Evolutionary conservation across 352 stramenopile genomes (phyloP).

Genomic region (Phytophthora pisi): DNA sequence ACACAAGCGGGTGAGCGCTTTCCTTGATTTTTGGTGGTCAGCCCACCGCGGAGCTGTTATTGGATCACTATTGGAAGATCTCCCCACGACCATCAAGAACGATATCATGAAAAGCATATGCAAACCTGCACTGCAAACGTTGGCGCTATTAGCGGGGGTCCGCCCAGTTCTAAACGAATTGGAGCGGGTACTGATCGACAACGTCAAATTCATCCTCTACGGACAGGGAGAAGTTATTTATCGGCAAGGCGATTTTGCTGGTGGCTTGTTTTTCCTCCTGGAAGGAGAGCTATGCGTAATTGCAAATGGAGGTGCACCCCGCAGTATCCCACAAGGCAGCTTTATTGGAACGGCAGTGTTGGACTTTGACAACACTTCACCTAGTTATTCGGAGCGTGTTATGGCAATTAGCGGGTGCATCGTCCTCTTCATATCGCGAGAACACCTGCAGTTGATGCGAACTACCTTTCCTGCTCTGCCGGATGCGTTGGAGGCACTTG

Average conservation of each 20-base stretch:
- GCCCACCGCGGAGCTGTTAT: slow-evolving; percentile 69
- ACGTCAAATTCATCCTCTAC: slow-evolving; percentile 73
- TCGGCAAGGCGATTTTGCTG: slow-evolving; percentile 61
- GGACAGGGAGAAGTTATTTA: slow-evolving; percentile 74
- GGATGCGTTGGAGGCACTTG: slow-evolving; percentile 44
- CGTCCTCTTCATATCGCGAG: slow-evolving; percentile 54
- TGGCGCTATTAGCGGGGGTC: slow-evolving; percentile 53
- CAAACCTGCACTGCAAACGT: slow-evolving; percentile 56
- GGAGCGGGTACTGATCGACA: slow-evolving; percentile 63
- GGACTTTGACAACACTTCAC: slow-evolving; percentile 37
- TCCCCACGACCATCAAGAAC: slow-evolving; percentile 62
- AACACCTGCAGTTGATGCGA: slow-evolving; percentile 52
- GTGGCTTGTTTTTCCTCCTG: slow-evolving; percentile 63
- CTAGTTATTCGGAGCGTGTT: slow-evolving; percentile 55
- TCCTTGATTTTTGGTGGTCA: slow-evolving; percentile 81
- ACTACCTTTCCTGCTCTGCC: slow-evolving; percentile 36
- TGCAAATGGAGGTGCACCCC: slow-evolving; percentile 36
- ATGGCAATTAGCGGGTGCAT: slow-evolving; percentile 61
- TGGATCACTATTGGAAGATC: slow-evolving; percentile 55
- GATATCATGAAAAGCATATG: slow-evolving; percentile 73
- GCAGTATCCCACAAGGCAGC: slow-evolving; percentile 48
- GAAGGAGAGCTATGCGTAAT: slow-evolving; percentile 60
- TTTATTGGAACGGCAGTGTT: slow-evolving; percentile 64
- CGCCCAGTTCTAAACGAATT: slow-evolving; percentile 52
- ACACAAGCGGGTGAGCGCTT: slow-evolving; percentile 69